phyloP scores from a whole-genome alignment of 2,329 filamentous ascomycete genomes.

The Chrysoporthe cubensis region DNA sequence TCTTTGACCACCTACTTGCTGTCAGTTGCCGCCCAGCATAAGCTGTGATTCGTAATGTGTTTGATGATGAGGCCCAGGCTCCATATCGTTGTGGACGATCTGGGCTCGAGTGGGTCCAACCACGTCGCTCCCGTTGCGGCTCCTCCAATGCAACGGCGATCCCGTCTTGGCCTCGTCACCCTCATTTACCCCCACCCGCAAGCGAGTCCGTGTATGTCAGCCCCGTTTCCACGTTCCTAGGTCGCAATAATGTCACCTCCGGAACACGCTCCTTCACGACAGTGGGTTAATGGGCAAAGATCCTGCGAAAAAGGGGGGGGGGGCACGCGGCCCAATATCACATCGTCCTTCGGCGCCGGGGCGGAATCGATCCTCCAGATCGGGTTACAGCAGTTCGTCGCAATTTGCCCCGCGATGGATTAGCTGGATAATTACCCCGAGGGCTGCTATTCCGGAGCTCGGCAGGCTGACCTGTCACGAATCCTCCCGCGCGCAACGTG shows the following conservation, averaged over 20 bases:
- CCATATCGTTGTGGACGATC: neutral
- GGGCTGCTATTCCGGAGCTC: neutral
- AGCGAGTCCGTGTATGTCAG: neutral
- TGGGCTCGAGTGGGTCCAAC: neutral
- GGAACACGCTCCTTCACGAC: neutral
- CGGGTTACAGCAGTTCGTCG: too few relatives aligned
- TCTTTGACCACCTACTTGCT: neutral
- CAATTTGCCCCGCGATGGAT: neutral
- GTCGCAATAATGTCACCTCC: neutral
- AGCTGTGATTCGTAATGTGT: neutral
- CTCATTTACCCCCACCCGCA: neutral
- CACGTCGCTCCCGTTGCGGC: neutral
- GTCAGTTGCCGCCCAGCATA: too few relatives aligned
- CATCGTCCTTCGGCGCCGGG: too few relatives aligned
- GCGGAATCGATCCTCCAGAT: too few relatives aligned
- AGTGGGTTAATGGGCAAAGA: neutral
- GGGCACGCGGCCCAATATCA: too few relatives aligned
- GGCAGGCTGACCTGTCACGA: neutral
- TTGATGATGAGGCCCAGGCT: neutral
- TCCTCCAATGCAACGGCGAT: neutral
- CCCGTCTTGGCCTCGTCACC: constrained; percentile 2
- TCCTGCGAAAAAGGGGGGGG: too few relatives aligned
- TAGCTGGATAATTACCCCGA: neutral
- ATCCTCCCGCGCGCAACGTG: neutral
- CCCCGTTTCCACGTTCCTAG: neutral